Percentiles rank a stretch among this genome's conserved stretches.
These are phyloP conservation scores for Phialemonium atrogriseum DNA, from an alignment of 2,329 filamentous ascomycete species.

Conservation along the genomic window DNA sequence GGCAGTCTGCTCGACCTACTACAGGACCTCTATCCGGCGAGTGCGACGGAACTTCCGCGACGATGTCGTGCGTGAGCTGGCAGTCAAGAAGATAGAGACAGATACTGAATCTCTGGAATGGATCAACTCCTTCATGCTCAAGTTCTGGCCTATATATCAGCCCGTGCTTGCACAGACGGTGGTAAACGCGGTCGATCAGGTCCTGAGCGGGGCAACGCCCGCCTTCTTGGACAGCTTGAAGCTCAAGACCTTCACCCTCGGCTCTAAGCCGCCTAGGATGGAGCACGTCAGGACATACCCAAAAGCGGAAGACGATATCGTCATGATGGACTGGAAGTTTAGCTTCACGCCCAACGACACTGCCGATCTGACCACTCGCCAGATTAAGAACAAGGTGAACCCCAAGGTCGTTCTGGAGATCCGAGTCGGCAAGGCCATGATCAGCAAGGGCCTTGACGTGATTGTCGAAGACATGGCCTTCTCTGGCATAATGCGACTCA, in stretches of 20 bases:
- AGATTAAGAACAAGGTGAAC: conserved; percentile 93
- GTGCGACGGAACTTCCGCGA: conserved; percentile 94
- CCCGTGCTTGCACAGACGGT: conserved; percentile 88
- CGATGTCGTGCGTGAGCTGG: conserved; percentile 83
- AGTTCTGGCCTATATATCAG: conserved; percentile 99
- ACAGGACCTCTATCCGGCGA: conserved; percentile 86
- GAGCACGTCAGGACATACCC: conserved; percentile 98
- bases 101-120: conserved; percentile 92
- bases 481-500: conserved; percentile 89
- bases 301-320: conserved; percentile 87
- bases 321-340: conserved; percentile 99
- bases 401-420: conserved; percentile 95
- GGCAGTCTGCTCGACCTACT: conserved; percentile 89
- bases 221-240: conserved; percentile 89
- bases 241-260: conserved; percentile 87
- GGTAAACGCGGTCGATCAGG: conserved; percentile 90
- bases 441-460: conserved; percentile 93
- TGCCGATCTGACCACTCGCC: conserved; percentile 80
- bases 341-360: conserved; percentile 97
- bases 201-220: conserved; percentile 85
- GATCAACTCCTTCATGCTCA: conserved; percentile 98
- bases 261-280: conserved; percentile 88
- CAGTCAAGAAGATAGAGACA: conserved; percentile 77
- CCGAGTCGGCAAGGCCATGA: conserved; percentile 87
- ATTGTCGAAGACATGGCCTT: conserved; percentile 98